Evolutionary conservation across 1,284 basidiomycete species (phyloP), one percentile per base, ranked within the genome.

Genomic region (Omphalotus olearius): DNA sequence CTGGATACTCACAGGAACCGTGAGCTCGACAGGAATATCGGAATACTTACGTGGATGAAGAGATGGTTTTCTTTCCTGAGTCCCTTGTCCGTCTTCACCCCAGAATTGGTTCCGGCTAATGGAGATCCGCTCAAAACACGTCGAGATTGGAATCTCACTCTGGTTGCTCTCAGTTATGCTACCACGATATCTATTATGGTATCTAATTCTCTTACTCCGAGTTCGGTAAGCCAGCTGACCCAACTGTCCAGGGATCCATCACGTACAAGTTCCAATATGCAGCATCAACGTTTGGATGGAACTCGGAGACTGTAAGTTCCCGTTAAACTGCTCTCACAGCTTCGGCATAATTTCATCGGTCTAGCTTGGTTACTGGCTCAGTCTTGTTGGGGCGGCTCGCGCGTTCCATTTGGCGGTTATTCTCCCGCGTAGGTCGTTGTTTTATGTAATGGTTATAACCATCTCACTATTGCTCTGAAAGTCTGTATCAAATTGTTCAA

Each of bases 321-420:
- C 14, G 17, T 20, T 47, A 48, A 18, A 25, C n/a, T 33, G 30
- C 30, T 33, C 48, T 13, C 10, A 14, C 23, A 18, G 3, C 37
- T 26, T 17, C 25, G 28, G 14, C 14, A 13, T 33, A 23, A 41
- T 20, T 10, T 28, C 13, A 45, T 25, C 37, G 23, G 23, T 33
- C 16, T 35, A 93, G 86, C 66, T 89, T 11, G 91, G 89, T 6
- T 92, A 92, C 57, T 92, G 79, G 70, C 66, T 93, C 47, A 88
- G 82, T 49, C 56, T 81, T 5, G 62, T 83, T 13, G 82, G 83
- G n/a, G 69, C 73, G 16, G 66, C 73, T 2, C 75, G 89, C 5
- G 84, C 86, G 1, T 16, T 81, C 1, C 78, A 81, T 54, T 70
- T 93, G 53, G 72, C 84, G 1, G 53, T 82, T 3, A 56, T 90